Percentiles rank a stretch among this genome's conserved stretches.
Evolutionary conservation across 805 yeast species (phyloP).

Genomic region (Candida germanica): DNA sequence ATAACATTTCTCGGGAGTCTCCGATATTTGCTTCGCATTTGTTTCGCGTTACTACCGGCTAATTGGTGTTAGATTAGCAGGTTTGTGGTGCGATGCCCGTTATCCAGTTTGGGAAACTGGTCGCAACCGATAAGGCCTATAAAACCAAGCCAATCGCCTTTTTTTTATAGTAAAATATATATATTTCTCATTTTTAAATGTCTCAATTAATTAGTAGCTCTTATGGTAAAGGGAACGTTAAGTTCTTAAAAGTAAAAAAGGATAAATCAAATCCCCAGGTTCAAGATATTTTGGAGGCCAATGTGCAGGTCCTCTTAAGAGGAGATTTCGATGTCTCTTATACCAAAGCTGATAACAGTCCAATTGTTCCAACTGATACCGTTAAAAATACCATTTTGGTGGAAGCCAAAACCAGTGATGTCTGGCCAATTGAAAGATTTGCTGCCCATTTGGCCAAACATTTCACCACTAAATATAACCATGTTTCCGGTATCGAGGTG

Average conservation of each 20-base stretch:
- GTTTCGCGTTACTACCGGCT: too few relatives aligned
- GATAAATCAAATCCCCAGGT: constrained; percentile 67
- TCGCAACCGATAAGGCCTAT: too few relatives aligned
- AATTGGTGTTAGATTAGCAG: too few relatives aligned
- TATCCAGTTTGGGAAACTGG: background rate
- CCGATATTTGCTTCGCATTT: too few relatives aligned
- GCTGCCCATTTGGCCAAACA: constrained; percentile 83
- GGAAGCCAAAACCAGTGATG: constrained; percentile 77
- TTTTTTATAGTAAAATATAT: too few relatives aligned
- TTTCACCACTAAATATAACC: constrained; percentile 72
- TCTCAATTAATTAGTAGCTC: constrained; percentile 45
- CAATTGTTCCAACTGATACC: constrained; percentile 93
- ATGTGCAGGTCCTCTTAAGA: constrained; percentile 68
- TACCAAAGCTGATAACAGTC: constrained; percentile 82
- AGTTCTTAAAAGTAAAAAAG: constrained; percentile 83
- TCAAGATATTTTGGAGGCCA: constrained; percentile 84
- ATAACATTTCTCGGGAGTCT: too few relatives aligned
- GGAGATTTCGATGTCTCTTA: constrained; percentile 80
- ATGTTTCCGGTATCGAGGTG: constrained; percentile 69
- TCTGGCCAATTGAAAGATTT: constrained; percentile 88
- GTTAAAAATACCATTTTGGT: constrained; percentile 85
- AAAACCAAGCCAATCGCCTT: background rate
- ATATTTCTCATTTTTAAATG: constrained; percentile 1
- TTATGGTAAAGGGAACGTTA: constrained; percentile 92
- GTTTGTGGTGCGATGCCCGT: too few relatives aligned